Evolutionary conservation across 2,329 filamentous ascomycete species (phyloP), one percentile per base, ranked within the genome.

Genomic region (Colletotrichum musicola): DNA sequence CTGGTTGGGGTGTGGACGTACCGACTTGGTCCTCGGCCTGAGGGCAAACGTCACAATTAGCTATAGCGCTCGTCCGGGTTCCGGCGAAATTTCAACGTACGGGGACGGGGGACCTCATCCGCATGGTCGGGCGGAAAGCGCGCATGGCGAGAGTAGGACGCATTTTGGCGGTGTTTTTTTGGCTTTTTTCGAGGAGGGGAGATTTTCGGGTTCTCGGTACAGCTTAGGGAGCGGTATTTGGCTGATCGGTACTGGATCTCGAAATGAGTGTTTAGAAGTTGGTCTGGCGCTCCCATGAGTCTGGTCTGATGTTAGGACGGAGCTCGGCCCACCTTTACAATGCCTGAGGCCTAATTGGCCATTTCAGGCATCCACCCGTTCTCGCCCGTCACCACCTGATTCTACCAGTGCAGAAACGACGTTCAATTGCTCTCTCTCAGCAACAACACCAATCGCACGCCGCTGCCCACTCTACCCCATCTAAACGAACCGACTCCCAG

Each of bases 71-170:
- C 40, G 59, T 69, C 54, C 59, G 57, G 47, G 13, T 35, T 42
- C 40, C 63, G 47, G 67, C 57, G 63, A 58, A 62, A 30, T 63
- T 46, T 60, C 69, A 74, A 85, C 90, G 85, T 85, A 95, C 93
- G 76, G 93, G 93, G 77, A 93, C 81, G 74, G 92, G 89, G 80
- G 85, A 84, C 86, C 91, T 87, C 87, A 90, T 86, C 82, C 88
- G 88, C 80, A 82, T 82, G 73, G 89, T 89, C 74, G 88, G 88
- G 81, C 85, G 88, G 80, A 90, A 88, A 87, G 92, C 90, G 77
- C 88, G 86, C 77, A 93, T 82, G 78, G 87, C 83, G 76, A 86
- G 85, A 77, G 91, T 89, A 78, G 90, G 83, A 80, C 86, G 88
- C 90, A 93, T 92, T 69, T 81, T 87, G 84, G n/a, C 66, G 55